Base-by-base conservation (phyloP, 768 basidiomycete genomes). In the Hydnomerulius pinastri region DNA sequence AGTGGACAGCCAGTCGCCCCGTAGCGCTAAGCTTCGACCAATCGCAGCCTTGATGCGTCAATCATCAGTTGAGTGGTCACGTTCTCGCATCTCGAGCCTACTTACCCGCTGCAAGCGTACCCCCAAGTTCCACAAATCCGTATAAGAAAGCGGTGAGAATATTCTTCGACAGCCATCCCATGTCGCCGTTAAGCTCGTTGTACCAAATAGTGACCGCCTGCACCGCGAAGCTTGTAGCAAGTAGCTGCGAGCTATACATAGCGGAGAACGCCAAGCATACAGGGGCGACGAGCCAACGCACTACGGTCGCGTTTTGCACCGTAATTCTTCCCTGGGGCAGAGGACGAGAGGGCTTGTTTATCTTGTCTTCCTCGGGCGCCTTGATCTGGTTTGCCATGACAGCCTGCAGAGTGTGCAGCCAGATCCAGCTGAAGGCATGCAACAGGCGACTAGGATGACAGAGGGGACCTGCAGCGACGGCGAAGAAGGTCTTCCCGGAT, bases 271-370 rank as follows among this genome's bases (percentile, higher is more conserved):
- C 54, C 11, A 74, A 48, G 49, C 74, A 78, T 4, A 69, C 46
- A 0, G 67, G 58, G 12, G 72, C 60, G 6, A 70, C 57, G 8
- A 70, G 40, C 69, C 72, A 72, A 5, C 74, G 72, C 17, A 78
- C 60, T 1, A 66, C 42, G 8, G 53, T 59, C 4, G 77, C 73
- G 12, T 71, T 48, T 4, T 25, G 47, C 0, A 73, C 41, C n/a
- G 66, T 66, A 20, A 79, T 72, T 21, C 73, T 73, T 2, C 71
- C 72, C 6, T 77, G 63, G 0, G 78, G 77, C 18, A 79, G 56
- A 0, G 78, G 78, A 11, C 78, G 61, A 47, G 73, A 71, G 2
- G 74, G 71, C 45, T 77, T 76, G 60, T 79, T 79, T 42, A 65
- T 38, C 20, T 55, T 65, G 48, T 79, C 78, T 58, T 79, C 78